Evolutionary conservation across 768 basidiomycete genomes (phyloP).

Genomic region (Pleurotus salmoneostramineus): DNA sequence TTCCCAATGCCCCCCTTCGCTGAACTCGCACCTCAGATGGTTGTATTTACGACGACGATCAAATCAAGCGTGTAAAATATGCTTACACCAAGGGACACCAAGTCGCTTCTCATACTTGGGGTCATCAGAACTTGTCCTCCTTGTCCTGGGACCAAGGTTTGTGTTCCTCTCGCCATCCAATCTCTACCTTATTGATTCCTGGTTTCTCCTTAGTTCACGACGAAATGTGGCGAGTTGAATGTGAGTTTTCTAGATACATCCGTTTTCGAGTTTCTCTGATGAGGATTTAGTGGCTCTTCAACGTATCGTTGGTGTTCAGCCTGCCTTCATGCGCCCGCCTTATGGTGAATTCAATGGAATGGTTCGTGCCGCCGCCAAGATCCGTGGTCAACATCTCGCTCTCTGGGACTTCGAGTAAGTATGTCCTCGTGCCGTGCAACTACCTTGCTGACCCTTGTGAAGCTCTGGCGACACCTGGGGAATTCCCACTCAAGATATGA

Average conservation of each 20-base stretch:
- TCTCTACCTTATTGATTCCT: neutral
- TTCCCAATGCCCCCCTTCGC: neutral
- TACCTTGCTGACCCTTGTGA: neutral
- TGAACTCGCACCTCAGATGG: conserved; percentile 15
- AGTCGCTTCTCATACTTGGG: conserved; percentile 8
- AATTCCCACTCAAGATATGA: conserved; percentile 26
- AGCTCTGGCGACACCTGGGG: conserved; percentile 37
- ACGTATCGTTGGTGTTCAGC: conserved; percentile 27
- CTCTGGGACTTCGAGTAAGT: conserved; percentile 31
- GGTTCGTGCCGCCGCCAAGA: conserved; percentile 19
- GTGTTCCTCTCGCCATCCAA: neutral
- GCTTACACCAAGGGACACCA: conserved; percentile 14
- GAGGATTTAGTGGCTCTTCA: conserved; percentile 24
- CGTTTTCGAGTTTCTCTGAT: neutral
- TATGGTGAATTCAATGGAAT: conserved; percentile 32
- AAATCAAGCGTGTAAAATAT: conserved; percentile 16
- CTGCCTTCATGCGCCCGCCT: conserved; percentile 34
- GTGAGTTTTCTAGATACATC: conserved; percentile 2
- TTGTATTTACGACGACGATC: conserved; percentile 22
- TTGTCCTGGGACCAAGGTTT: conserved; percentile 18
- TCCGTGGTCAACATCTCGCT: conserved; percentile 21
- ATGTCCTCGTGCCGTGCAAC: neutral
- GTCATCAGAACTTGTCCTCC: conserved; percentile 15
- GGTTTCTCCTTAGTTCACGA: conserved; percentile 14
- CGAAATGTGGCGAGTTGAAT: conserved; percentile 19